Evolutionary conservation across 2,329 filamentous ascomycete species (phyloP).

Genomic region (Knufia fluminis): DNA sequence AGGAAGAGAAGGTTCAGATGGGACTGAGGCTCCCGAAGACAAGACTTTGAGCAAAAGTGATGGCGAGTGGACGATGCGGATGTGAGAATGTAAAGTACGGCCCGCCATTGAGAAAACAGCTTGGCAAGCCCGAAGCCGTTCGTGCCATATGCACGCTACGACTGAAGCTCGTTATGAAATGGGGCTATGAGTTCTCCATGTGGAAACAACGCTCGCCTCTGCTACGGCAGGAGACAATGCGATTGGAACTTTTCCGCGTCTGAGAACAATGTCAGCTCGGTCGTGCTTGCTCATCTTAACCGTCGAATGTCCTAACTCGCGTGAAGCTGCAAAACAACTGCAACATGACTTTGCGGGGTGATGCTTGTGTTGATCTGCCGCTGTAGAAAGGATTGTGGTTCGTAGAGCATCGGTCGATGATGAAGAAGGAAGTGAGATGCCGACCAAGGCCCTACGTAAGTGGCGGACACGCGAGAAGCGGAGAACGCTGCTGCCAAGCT

Average conservation of each 20-base stretch:
- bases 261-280: too few relatives aligned
- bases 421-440: not conserved
- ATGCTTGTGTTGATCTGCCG: not conserved
- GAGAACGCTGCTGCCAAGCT: not conserved
- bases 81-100: not conserved
- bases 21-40: too few relatives aligned
- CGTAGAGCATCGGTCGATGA: not conserved
- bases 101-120: not conserved
- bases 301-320: too few relatives aligned
- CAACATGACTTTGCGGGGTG: not conserved
- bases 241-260: too few relatives aligned
- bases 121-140: not conserved
- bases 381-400: not conserved
- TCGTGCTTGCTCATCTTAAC: too few relatives aligned
- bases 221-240: too few relatives aligned
- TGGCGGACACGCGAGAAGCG: constrained; percentile 1
- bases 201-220: too few relatives aligned
- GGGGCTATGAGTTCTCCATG: too few relatives aligned
- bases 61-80: not conserved
- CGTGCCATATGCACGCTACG: not conserved
- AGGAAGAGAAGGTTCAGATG: too few relatives aligned
- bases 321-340: too few relatives aligned
- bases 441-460: not conserved
- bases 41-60: too few relatives aligned
- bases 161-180: not conserved